Evolutionary conservation across 2,329 filamentous ascomycete species (phyloP), one percentile per base, ranked within the genome.

Genomic region (Huntiella decipiens): DNA sequence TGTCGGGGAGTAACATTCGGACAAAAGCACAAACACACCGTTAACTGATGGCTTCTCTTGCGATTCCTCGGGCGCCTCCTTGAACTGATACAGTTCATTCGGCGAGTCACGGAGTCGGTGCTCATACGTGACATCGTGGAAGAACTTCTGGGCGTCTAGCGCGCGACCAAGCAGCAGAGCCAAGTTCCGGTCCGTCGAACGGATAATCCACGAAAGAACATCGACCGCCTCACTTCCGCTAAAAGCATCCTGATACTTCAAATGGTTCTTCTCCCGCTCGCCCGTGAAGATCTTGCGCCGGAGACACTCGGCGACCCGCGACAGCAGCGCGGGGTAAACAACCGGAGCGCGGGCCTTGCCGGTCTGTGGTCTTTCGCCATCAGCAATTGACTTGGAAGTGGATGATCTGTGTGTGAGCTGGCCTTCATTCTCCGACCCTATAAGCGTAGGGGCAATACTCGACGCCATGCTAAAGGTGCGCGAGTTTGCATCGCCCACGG

Each of bases 121-220:
- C 55, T 95, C 88, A 61, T 98, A 98, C 1, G 88, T 95, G 43
- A 96, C 91, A 68, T 98, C 91, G 65, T 98, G 91, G 60, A 98
- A 98, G 65, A 94, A 95, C 60, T 96, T 96, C 58, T 98, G 91
- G 17, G 91, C 91, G 63, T 98, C 91, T 50, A 98, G 66, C 37
- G 91, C 86, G 58, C 91, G 76, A 51, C 91, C 91, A 12, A 98
- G 68, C 7, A 98, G 73, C 42, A 98, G 67, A 8, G 91, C 91
- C 50, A 98, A 67, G 58, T 98, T 98, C 49, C 91, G 77, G 62
- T 98, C 91, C 1, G 85, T 94, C 1, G 91, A 98, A 57, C 92
- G 82, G 61, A 98, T 96, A 53, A 98, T 96, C 58, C 92, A 93
- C 1, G 84, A 84, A 52, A 98, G 81, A 49, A 96, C 73, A 60